Evolutionary conservation across 768 basidiomycete species (phyloP).

Genomic region (Trametes maxima): DNA sequence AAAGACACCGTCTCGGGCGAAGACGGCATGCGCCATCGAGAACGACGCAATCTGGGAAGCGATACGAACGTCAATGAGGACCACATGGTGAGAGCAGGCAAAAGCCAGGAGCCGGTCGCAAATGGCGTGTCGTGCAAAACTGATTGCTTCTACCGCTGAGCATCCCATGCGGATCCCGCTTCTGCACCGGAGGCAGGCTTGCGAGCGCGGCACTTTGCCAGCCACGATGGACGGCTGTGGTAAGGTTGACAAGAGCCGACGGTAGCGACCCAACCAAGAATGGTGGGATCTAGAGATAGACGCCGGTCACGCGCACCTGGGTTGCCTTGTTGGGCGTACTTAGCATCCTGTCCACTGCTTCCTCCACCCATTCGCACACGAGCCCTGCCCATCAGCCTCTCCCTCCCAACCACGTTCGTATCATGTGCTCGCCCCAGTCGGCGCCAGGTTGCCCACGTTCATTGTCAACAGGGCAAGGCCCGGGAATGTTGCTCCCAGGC

Average conservation of each 20-base stretch:
- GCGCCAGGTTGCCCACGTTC: slow-evolving; percentile 6
- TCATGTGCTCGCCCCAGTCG: not conserved
- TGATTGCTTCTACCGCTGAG: not conserved
- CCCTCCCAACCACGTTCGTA: slow-evolving; percentile 10
- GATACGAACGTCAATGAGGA: slow-evolving; percentile 3
- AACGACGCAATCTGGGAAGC: slow-evolving; percentile 1
- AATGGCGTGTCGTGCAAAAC: not conserved
- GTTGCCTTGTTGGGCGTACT: slow-evolving; percentile 1
- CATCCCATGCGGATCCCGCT: not conserved
- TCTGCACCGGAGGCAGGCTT: not conserved
- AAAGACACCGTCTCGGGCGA: not conserved
- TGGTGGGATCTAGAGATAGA: slow-evolving; percentile 3
- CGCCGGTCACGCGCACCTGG: slow-evolving; percentile 12
- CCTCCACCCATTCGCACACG: not conserved
- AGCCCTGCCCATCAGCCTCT: not conserved
- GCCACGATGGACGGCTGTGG: no score
- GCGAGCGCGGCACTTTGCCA: no score
- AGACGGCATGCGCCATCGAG: not conserved
- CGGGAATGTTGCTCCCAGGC: no score
- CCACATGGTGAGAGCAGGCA: slow-evolving; percentile 7
- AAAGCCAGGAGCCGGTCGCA: not conserved
- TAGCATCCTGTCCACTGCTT: not conserved
- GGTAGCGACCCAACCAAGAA: not conserved
- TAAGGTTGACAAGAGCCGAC: not conserved
- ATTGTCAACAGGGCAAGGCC: not conserved